Evolutionary conservation across 805 yeast genomes (phyloP).

Genomic region (Metschnikowia dekortorum): DNA sequence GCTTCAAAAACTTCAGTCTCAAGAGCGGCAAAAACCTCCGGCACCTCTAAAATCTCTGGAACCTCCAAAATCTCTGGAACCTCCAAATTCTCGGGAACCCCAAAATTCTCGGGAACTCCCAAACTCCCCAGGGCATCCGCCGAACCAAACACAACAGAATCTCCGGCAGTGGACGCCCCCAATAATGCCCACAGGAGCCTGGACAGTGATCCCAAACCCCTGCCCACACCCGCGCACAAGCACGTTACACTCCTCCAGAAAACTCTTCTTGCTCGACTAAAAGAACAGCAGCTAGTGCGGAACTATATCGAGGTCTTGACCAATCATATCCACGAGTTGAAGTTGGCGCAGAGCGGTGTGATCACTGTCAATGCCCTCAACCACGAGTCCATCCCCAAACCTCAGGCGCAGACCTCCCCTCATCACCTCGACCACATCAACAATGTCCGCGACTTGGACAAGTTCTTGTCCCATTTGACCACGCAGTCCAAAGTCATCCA

Average conservation of each 20-base stretch:
- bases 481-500: slow-evolving; percentile 36
- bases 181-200: too few species aligned
- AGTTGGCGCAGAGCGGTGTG: slow-evolving; percentile 41
- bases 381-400: slow-evolving; percentile 14
- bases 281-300: slow-evolving; percentile 40
- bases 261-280: slow-evolving; percentile 32
- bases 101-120: too few species aligned
- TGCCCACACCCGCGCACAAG: slow-evolving; percentile 10
- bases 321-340: slow-evolving; percentile 40
- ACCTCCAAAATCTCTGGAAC: too few species aligned
- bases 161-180: too few species aligned
- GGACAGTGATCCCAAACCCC: neutral
- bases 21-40: too few species aligned
- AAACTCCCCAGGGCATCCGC: too few species aligned
- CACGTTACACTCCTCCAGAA: slow-evolving; percentile 23
- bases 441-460: slow-evolving; percentile 37
- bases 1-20: too few species aligned
- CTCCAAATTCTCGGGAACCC: too few species aligned
- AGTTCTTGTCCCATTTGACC: slow-evolving; percentile 34
- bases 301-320: slow-evolving; percentile 40
- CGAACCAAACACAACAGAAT: too few species aligned
- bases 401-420: slow-evolving; percentile 14
- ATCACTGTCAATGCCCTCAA: slow-evolving; percentile 38
- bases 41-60: too few species aligned
- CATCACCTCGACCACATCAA: slow-evolving; percentile 38